phyloP scores from a whole-genome alignment of 441 rosid genomes.

The Pelargonium citronellum region DNA sequence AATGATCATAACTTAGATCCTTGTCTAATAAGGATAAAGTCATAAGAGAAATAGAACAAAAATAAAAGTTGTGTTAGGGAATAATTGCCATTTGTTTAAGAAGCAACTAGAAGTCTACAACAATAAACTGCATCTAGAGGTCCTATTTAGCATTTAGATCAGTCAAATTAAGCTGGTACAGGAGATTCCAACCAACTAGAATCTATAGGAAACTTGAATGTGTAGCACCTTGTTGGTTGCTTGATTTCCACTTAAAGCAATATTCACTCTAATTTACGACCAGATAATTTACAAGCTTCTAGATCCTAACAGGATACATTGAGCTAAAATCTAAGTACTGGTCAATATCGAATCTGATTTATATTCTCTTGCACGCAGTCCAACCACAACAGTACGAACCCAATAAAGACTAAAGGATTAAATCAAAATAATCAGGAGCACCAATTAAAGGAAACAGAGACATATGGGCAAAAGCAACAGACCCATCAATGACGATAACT shows the following conservation, averaged over 20 bases:
- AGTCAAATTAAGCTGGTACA: not conserved
- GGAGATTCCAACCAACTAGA: too few relatives aligned
- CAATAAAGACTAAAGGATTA: too few relatives aligned
- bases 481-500: not conserved
- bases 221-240: not conserved
- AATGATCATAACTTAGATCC: constrained; percentile 52
- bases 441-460: not conserved
- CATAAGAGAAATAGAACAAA: not conserved
- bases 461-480: not conserved
- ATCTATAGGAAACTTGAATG: not conserved
- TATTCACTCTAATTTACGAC: not conserved
- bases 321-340: not conserved
- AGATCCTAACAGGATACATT: not conserved
- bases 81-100: not conserved
- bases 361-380: too few relatives aligned
- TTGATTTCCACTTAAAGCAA: not conserved
- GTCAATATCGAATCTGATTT: not conserved
- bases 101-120: not conserved
- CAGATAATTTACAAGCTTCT: not conserved
- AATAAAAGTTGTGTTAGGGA: not conserved
- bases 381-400: too few relatives aligned
- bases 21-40: constrained; percentile 12
- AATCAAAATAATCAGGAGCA: too few relatives aligned
- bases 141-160: not conserved
- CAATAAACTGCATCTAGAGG: not conserved